Percentiles rank a stretch among this genome's conserved stretches.
Conservation (phyloP, 2,329 filamentous ascomycete species). For the Hypoxylon sp. region DNA sequence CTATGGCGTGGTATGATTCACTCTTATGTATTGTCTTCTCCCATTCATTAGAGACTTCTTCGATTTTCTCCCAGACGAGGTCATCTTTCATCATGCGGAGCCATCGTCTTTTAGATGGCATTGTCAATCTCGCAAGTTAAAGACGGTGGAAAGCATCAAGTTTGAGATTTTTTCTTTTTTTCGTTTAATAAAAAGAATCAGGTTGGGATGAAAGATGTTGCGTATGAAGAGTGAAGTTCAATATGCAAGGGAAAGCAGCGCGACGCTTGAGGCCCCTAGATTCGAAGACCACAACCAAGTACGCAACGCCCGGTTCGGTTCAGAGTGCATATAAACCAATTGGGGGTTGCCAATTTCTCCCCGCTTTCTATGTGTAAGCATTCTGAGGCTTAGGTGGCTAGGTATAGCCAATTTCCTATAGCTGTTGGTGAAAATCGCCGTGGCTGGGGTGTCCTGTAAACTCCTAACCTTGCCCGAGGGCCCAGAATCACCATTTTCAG, state of each 20-base stretch:
- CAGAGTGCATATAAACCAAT: neutral
- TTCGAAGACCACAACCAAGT: too few relatives aligned
- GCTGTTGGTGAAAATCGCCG: neutral
- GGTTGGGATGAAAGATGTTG: neutral
- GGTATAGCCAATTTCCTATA: neutral
- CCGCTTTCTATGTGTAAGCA: too few relatives aligned
- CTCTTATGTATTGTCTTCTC: slow-evolving; percentile 42
- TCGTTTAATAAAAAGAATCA: neutral
- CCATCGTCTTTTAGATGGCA: slow-evolving; percentile 48
- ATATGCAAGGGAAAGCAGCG: neutral
- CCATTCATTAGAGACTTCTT: slow-evolving; percentile 46
- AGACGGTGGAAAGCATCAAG: too few relatives aligned
- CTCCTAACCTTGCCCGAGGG: too few relatives aligned
- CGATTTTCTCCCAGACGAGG: slow-evolving; percentile 49
- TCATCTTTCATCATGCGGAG: slow-evolving; percentile 47
- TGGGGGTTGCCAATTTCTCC: too few relatives aligned
- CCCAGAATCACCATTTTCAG: too few relatives aligned
- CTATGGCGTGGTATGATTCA: slow-evolving; percentile 43
- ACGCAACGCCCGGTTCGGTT: too few relatives aligned
- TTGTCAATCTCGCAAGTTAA: slow-evolving; percentile 9
- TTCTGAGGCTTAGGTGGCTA: too few relatives aligned
- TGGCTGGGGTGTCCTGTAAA: too few relatives aligned
- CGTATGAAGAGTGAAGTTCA: neutral
- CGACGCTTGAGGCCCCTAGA: neutral
- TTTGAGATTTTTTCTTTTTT: too few relatives aligned